Evolutionary conservation across 768 basidiomycete genomes (phyloP).

Genomic region (Suillus ampliporus): DNA sequence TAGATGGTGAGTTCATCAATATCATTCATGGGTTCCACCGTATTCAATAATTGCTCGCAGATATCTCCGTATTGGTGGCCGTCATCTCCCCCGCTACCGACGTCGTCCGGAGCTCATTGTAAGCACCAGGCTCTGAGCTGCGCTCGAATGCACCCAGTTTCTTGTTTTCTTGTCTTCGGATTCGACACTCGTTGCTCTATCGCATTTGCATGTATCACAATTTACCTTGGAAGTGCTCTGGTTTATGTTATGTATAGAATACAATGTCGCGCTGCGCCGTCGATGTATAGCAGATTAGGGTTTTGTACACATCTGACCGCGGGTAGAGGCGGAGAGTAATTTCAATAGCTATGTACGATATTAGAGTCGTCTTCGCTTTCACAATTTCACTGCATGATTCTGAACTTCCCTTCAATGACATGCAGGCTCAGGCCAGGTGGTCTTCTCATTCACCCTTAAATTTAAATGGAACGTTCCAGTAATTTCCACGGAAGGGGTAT

Average conservation of each 20-base stretch:
- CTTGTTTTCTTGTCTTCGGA: not conserved
- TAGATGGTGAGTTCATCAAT: constrained; percentile 63
- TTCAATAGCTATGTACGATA: no score
- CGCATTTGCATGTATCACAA: constrained; percentile 3
- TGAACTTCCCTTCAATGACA: not conserved
- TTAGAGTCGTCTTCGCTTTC: not conserved
- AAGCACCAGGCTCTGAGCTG: not conserved
- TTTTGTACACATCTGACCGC: not conserved
- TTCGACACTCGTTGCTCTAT: not conserved
- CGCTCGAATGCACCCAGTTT: not conserved
- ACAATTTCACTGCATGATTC: not conserved
- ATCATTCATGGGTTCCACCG: not conserved
- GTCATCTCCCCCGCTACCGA: constrained; percentile 58
- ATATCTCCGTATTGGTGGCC: constrained; percentile 71
- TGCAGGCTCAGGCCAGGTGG: no score
- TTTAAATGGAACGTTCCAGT: no score
- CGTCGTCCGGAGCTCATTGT: constrained; percentile 20
- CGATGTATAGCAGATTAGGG: not conserved
- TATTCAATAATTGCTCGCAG: constrained; percentile 36
- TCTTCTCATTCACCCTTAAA: no score
- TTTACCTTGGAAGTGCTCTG: not conserved
- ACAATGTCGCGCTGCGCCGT: not conserved
- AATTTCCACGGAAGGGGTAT: no score
- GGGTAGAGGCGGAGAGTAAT: not conserved
- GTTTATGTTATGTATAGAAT: constrained; percentile 3